Evolutionary conservation across 179 eudicot species (phyloP).

Genomic region (Amaranthus tricolor): DNA sequence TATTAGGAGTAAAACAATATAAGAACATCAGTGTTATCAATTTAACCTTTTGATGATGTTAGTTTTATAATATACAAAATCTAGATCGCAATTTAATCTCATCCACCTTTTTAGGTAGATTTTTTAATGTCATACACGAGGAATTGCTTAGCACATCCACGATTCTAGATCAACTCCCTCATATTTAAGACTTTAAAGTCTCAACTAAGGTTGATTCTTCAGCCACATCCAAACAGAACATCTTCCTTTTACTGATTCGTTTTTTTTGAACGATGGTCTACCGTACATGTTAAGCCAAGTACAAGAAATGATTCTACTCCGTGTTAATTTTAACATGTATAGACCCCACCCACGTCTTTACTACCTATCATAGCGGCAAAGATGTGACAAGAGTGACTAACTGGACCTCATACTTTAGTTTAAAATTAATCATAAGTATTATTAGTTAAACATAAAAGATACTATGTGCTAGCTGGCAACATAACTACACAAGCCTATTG

Average conservation of each 20-base stretch:
- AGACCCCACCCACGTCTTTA: neutral
- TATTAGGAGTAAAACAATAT: no score
- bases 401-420: neutral
- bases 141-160: no score
- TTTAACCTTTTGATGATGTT: no score
- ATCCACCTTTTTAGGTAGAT: no score
- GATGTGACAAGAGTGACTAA: neutral
- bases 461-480: constrained; percentile 17
- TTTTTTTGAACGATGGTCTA: neutral
- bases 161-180: no score
- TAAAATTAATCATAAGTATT: neutral
- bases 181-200: no score
- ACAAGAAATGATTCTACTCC: neutral
- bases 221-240: neutral
- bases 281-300: neutral
- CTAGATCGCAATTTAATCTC: no score
- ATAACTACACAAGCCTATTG: neutral
- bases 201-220: no score
- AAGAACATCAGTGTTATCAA: no score
- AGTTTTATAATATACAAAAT: no score
- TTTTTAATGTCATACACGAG: no score
- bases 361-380: constrained; percentile 5
- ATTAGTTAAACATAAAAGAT: neutral
- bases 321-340: neutral
- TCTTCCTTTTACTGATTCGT: neutral